Percentiles rank a stretch among this genome's conserved stretches.
Evolutionary conservation across 2,329 filamentous ascomycete species (phyloP).

Genomic region (Xylaria sp.): DNA sequence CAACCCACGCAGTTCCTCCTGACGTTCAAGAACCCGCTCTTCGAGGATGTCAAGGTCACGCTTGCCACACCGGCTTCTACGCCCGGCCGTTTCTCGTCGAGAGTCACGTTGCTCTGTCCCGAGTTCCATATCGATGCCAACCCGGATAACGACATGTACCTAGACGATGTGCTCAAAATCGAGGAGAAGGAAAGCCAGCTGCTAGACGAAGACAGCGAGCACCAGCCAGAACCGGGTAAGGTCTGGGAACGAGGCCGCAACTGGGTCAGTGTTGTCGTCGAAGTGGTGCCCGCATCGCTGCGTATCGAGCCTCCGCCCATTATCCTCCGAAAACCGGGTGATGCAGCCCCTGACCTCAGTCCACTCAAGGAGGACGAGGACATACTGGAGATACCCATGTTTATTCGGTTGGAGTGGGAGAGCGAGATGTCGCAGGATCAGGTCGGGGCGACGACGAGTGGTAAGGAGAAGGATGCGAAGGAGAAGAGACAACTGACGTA

Average conservation of each 20-base stretch:
- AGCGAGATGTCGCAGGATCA: slow-evolving; percentile 59
- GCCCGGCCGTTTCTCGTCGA: slow-evolving; percentile 68
- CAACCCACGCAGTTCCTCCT: slow-evolving; percentile 71
- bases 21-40: slow-evolving; percentile 89
- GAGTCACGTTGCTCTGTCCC: slow-evolving; percentile 87
- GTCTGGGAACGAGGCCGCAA: slow-evolving; percentile 94
- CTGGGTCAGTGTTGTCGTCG: slow-evolving; percentile 90
- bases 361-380: slow-evolving; percentile 56
- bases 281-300: slow-evolving; percentile 67
- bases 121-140: slow-evolving; percentile 93
- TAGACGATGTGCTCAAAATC: slow-evolving; percentile 80
- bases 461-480: slow-evolving; percentile 55
- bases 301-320: slow-evolving; percentile 35
- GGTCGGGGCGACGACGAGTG: slow-evolving; percentile 49
- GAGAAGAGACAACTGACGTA: slow-evolving; percentile 88
- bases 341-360: slow-evolving; percentile 39
- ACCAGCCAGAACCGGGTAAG: slow-evolving; percentile 79
- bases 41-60: slow-evolving; percentile 81
- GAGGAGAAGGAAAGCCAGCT: slow-evolving; percentile 36
- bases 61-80: slow-evolving; percentile 78
- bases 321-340: slow-evolving; percentile 29
- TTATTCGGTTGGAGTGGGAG: slow-evolving; percentile 90
- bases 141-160: slow-evolving; percentile 68
- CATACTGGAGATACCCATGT: slow-evolving; percentile 82
- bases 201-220: slow-evolving; percentile 37